A percentile compares a stretch with the other conserved stretches of the same genome.
Evolutionary conservation across 1,139 yeast genomes (phyloP).

Genomic region (Nakaseomyces nivariensis): DNA sequence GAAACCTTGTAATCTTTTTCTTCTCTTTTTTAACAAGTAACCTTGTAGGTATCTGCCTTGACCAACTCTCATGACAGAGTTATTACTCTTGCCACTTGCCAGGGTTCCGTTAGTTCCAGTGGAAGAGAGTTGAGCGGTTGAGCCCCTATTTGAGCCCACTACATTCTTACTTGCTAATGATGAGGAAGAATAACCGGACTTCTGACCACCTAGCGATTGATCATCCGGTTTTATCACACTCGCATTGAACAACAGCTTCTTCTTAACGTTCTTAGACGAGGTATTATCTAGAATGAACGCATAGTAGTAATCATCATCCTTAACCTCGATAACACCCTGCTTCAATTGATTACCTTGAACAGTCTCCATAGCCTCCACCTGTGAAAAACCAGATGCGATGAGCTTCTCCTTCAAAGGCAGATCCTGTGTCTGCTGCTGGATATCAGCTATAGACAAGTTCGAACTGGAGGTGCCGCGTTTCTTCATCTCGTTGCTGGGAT

Average conservation of each 20-base stretch:
- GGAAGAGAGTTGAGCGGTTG: neutral
- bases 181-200: slow-evolving; percentile 12
- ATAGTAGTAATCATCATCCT: slow-evolving; percentile 44
- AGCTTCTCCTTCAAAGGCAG: slow-evolving; percentile 33
- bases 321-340: slow-evolving; percentile 52
- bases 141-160: neutral
- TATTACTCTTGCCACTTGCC: slow-evolving; percentile 37
- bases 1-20: slow-evolving; percentile 77
- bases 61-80: slow-evolving; percentile 20
- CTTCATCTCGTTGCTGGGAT: neutral
- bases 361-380: slow-evolving; percentile 39
- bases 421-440: slow-evolving; percentile 25
- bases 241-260: slow-evolving; percentile 61
- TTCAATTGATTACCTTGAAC: slow-evolving; percentile 46
- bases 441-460: slow-evolving; percentile 24
- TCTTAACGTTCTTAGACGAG: slow-evolving; percentile 75
- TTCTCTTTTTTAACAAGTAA: slow-evolving; percentile 64
- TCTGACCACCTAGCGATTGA: slow-evolving; percentile 14
- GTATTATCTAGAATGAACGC: slow-evolving; percentile 92
- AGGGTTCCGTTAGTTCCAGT: slow-evolving; percentile 30
- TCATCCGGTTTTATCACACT: slow-evolving; percentile 20
- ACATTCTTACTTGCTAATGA: neutral
- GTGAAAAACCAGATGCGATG: slow-evolving; percentile 32
- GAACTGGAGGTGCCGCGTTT: slow-evolving; percentile 1
- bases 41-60: slow-evolving; percentile 49